Evolutionary conservation across 441 rosid genomes (phyloP).

Genomic region (Lepidium campestre): DNA sequence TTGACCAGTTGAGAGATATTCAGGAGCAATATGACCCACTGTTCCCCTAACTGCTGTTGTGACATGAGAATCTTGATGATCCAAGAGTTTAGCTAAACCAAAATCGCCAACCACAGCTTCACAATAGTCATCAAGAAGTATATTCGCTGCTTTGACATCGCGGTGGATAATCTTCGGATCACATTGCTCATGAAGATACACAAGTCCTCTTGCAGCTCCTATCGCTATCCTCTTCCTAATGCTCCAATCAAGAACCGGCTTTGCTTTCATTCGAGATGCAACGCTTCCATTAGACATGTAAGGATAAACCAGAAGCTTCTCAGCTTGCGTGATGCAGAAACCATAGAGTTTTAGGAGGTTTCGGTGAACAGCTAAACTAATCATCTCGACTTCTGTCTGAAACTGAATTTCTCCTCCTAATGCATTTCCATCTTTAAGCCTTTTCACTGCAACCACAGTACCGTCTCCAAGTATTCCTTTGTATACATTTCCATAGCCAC

Average conservation of each 20-base stretch:
- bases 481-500: slow-evolving; percentile 90
- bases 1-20: slow-evolving; percentile 55
- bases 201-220: slow-evolving; percentile 72
- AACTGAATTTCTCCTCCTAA: slow-evolving; percentile 93
- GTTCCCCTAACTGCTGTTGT: slow-evolving; percentile 38
- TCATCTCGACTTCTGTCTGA: slow-evolving; percentile 94
- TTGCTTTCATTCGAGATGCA: slow-evolving; percentile 73
- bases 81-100: slow-evolving; percentile 67
- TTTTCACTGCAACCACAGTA: slow-evolving; percentile 77
- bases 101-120: slow-evolving; percentile 98
- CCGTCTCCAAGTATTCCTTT: slow-evolving; percentile 75
- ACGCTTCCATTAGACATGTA: slow-evolving; percentile 98
- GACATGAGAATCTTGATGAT: slow-evolving; percentile 35
- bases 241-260: slow-evolving; percentile 36
- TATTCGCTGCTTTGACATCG: slow-evolving; percentile 94
- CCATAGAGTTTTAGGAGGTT: slow-evolving; percentile 80
- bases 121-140: slow-evolving; percentile 79
- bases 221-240: slow-evolving; percentile 29
- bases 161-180: slow-evolving; percentile 96
- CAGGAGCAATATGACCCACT: slow-evolving; percentile 36
- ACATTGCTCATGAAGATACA: slow-evolving; percentile 92
- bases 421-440: slow-evolving; percentile 85
- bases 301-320: slow-evolving; percentile 81
- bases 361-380: slow-evolving; percentile 91
- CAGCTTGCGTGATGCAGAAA: slow-evolving; percentile 88